Base-by-base conservation (phyloP, 108 stramenopile species). In the Nitzschia palea region DNA sequence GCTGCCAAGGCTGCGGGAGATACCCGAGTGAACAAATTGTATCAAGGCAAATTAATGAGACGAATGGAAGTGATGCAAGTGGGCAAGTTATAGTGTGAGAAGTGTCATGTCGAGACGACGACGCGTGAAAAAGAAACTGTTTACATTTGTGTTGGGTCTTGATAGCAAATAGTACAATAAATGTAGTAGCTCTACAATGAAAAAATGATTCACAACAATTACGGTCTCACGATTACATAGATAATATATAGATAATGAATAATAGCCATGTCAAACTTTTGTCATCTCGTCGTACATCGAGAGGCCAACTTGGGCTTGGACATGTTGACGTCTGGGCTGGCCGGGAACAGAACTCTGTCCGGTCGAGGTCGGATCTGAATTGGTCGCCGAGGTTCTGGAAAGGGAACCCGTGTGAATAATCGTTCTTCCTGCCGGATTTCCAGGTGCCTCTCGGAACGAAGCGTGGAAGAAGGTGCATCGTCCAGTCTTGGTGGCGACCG, bases 1-100 rank as follows among this genome's bases (percentile, higher is more conserved):
- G 86, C 88, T 31, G 94, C 94, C 62, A 89, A 91, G 61, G 70
- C 75, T 0, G 77, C 92, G 52, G 94, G 94, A 20, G 94, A 95
- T 68, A 76, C 74, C 2, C 75, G 94, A 9, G 35, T 92, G 25
- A 78, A 77, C 22, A 88, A 88, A 57, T 60, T 91, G 8, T 91
- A 88, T 56, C 80, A 86, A 44, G 94, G 94, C 17, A 92, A 91
- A 65, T 31, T 95, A 42, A 65, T 95, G 66, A 72, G 90, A 44
- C 73, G 90, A 36, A 77, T 91, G 23, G 94, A 95, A 62, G 90
- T 95, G 12, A 88, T 89, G 17, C 77, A 86, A 66, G 86, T 89
- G 5, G 85, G 80, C 5, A 45, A 72, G 40, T 35, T 89, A 26
- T 86, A 58, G 73, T 43, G 65, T 30, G 34, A 23, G 47, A 12